These are phyloP conservation scores for Annulohypoxylon moriforme DNA, from an alignment of 495 filamentous ascomycete genomes.

Conservation along the genomic window DNA sequence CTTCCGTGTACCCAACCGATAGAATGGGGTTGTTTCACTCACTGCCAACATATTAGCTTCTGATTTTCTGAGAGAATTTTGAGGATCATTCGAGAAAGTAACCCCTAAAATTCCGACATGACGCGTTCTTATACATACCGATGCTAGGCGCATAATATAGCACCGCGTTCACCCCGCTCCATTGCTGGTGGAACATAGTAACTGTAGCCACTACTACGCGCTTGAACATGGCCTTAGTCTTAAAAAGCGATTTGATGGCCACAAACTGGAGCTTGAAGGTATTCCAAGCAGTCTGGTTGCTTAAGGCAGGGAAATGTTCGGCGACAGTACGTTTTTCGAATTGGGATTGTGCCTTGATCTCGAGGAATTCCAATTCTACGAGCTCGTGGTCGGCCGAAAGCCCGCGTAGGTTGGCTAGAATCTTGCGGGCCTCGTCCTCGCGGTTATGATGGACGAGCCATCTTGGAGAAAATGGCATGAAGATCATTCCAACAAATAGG, in stretches of 20 bases:
- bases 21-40: too few relatives aligned
- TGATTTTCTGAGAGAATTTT: too few relatives aligned
- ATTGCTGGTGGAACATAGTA: conserved; percentile 83
- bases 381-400: conserved; percentile 69
- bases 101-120: too few relatives aligned
- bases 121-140: too few relatives aligned
- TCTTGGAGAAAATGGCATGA: conserved; percentile 84
- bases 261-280: conserved; percentile 77
- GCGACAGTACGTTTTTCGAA: conserved; percentile 81
- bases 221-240: conserved; percentile 77
- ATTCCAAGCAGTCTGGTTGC: conserved; percentile 68
- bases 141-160: conserved; percentile 82
- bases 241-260: conserved; percentile 77
- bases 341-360: conserved; percentile 82
- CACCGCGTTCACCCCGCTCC: conserved; percentile 78
- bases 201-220: conserved; percentile 74
- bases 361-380: conserved; percentile 80
- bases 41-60: too few relatives aligned
- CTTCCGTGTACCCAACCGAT: too few relatives aligned
- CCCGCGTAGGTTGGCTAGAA: conserved; percentile 74
- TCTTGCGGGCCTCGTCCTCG: conserved; percentile 74
- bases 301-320: conserved; percentile 75
- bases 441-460: conserved; percentile 81
- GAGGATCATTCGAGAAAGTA: too few relatives aligned
- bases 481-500: conserved; percentile 76